These are phyloP conservation scores for Pseudozyma sp. DNA, from an alignment of 1,284 basidiomycete species.

Conservation along the genomic window DNA sequence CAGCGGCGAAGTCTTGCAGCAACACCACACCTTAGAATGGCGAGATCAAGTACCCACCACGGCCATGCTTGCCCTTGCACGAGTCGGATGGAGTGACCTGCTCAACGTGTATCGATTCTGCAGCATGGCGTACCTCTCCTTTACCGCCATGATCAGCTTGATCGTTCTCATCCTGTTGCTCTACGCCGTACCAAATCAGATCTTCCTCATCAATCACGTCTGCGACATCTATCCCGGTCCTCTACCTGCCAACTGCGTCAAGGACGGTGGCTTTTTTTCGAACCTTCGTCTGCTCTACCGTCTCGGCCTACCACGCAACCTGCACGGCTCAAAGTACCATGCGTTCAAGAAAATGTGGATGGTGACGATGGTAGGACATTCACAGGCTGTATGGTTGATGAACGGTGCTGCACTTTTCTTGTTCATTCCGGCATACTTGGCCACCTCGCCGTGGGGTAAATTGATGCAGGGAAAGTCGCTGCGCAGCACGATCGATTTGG, in stretches of 20 bases:
- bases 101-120: slow-evolving; percentile 13
- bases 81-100: not conserved
- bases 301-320: slow-evolving; percentile 2
- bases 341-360: slow-evolving; percentile 21
- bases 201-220: slow-evolving; percentile 17
- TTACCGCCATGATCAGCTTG: slow-evolving; percentile 1
- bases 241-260: not conserved
- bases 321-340: not conserved
- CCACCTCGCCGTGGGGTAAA: slow-evolving; percentile 7
- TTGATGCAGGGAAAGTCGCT: not conserved
- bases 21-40: not conserved
- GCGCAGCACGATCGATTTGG: slow-evolving; percentile 9
- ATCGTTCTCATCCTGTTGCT: not conserved
- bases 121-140: slow-evolving; percentile 5
- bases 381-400: slow-evolving; percentile 1
- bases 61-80: not conserved
- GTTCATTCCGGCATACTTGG: not conserved
- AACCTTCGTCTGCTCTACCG: not conserved
- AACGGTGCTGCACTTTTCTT: not conserved
- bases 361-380: slow-evolving; percentile 18
- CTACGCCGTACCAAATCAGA: slow-evolving; percentile 12
- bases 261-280: too few relatives aligned
- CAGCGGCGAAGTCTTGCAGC: not conserved
- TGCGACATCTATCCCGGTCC: slow-evolving; percentile 10
- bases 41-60: not conserved